Percentiles rank a stretch among this genome's conserved stretches.
phyloP scores from a whole-genome alignment of 108 stramenopile genomes.

The Discostella pseudostelligera region DNA sequence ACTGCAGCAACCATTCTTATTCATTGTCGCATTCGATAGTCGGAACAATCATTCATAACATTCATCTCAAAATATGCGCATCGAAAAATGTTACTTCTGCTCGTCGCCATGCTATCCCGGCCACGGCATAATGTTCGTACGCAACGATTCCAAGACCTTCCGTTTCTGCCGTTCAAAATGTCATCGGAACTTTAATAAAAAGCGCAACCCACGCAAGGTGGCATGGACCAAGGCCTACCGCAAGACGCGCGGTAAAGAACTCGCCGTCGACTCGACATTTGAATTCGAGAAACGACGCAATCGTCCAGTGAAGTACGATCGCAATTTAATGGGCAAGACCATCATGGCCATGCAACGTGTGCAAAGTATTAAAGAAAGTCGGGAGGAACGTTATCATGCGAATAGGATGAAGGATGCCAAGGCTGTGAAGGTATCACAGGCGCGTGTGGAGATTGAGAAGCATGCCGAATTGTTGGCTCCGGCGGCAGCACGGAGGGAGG shows the following conservation, averaged over 20 bases:
- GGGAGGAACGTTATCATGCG: constrained; percentile 84
- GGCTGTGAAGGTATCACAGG: constrained; percentile 84
- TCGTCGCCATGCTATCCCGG: constrained; percentile 97
- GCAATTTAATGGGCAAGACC: constrained; percentile 96
- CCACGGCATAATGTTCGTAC: constrained; percentile 97
- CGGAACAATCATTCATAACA: background rate
- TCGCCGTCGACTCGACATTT: constrained; percentile 96
- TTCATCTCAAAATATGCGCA: constrained; percentile 71
- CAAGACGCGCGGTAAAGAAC: constrained; percentile 94
- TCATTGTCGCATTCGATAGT: background rate
- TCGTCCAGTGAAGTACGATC: constrained; percentile 96
- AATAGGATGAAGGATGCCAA: constrained; percentile 89
- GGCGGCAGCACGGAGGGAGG: constrained; percentile 76
- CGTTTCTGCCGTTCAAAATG: constrained; percentile 99
- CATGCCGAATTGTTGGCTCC: constrained; percentile 86
- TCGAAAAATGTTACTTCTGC: constrained; percentile 98
- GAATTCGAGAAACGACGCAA: constrained; percentile 99
- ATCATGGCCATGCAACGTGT: constrained; percentile 97
- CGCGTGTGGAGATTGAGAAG: constrained; percentile 89
- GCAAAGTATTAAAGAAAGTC: constrained; percentile 78
- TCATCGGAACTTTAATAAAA: constrained; percentile 98
- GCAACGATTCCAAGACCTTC: constrained; percentile 99
- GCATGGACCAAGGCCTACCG: constrained; percentile 99
- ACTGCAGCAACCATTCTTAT: background rate
- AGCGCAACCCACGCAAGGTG: constrained; percentile 98